Evolutionary conservation across 169 alveolate genomes (phyloP).

Genomic region (Perkinsus olseni): DNA sequence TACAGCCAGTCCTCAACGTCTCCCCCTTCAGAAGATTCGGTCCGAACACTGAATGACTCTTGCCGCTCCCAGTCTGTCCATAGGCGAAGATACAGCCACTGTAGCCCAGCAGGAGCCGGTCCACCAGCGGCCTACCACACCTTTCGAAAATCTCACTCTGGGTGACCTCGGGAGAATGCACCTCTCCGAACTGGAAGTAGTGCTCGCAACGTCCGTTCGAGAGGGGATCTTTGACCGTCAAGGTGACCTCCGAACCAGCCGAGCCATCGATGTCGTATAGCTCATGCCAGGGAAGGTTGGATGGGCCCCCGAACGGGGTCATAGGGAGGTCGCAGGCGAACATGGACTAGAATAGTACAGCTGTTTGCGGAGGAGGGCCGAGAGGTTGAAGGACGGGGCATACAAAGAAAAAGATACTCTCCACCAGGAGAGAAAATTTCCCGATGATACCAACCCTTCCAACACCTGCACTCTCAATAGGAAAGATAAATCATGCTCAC

Average conservation of each 20-base stretch:
- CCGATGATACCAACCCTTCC: no score
- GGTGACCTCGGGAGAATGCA: neutral
- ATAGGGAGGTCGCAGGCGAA: neutral
- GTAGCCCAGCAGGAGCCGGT: conserved; percentile 1
- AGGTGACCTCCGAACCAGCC: neutral
- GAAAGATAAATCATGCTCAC: no score
- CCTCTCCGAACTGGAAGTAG: neutral
- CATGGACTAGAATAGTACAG: neutral
- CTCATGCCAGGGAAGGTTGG: neutral
- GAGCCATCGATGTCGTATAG: neutral
- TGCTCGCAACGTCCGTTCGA: neutral
- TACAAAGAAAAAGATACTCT: neutral
- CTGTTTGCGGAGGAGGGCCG: neutral
- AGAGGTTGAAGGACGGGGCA: neutral
- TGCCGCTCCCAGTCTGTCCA: conserved; percentile 19
- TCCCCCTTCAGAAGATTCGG: neutral
- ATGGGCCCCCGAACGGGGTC: neutral
- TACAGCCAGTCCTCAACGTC: neutral
- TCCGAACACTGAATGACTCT: conserved; percentile 17
- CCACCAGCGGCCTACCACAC: conserved; percentile 18
- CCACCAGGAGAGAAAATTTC: no score
- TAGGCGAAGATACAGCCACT: conserved; percentile 17
- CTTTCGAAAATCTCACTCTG: neutral
- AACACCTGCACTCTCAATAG: no score
- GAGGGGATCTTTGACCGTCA: neutral